Conservation (phyloP, 495 filamentous ascomycete genomes). For the Xylaria grammica region DNA sequence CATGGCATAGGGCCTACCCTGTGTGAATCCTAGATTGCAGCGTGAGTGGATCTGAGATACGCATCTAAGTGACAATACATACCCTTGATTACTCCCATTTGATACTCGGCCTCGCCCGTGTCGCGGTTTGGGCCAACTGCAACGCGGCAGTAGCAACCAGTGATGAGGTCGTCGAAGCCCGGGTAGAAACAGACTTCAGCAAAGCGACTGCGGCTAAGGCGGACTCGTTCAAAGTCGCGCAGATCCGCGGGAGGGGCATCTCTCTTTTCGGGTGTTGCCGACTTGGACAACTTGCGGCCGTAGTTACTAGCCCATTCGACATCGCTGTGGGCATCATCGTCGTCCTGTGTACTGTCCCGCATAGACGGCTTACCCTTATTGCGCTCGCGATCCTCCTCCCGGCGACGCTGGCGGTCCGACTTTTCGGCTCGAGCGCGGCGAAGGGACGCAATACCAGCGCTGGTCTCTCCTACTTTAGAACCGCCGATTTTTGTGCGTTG, state of each 20-base stretch:
- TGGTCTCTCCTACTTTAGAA: slow-evolving; percentile 78
- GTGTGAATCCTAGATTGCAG: slow-evolving; percentile 64
- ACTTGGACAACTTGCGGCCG: slow-evolving; percentile 46
- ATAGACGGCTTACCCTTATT: slow-evolving; percentile 55
- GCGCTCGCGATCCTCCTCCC: slow-evolving; percentile 69
- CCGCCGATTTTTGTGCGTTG: slow-evolving; percentile 79
- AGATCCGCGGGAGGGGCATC: slow-evolving; percentile 66
- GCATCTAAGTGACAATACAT: slow-evolving; percentile 20
- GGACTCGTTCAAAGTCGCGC: slow-evolving; percentile 79
- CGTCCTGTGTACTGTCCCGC: slow-evolving; percentile 45
- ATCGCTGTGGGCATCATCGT: slow-evolving; percentile 74
- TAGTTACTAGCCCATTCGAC: slow-evolving; percentile 67
- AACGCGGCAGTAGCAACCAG: slow-evolving; percentile 79
- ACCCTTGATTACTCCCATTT: slow-evolving; percentile 87
- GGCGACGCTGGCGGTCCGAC: slow-evolving; percentile 73
- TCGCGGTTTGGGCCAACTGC: slow-evolving; percentile 73
- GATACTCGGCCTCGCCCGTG: slow-evolving; percentile 74
- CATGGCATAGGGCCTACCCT: slow-evolving; percentile 80
- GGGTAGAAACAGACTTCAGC: slow-evolving; percentile 89
- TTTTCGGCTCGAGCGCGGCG: slow-evolving; percentile 86
- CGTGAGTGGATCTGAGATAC: slow-evolving; percentile 39
- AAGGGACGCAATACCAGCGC: slow-evolving; percentile 77
- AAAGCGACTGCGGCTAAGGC: slow-evolving; percentile 81
- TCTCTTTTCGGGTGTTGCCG: slow-evolving; percentile 52
- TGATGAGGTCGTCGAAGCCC: slow-evolving; percentile 79